Evolutionary conservation across 2,329 filamentous ascomycete species (phyloP), one percentile per base, ranked within the genome.

Genomic region (Penicillium nordicum): DNA sequence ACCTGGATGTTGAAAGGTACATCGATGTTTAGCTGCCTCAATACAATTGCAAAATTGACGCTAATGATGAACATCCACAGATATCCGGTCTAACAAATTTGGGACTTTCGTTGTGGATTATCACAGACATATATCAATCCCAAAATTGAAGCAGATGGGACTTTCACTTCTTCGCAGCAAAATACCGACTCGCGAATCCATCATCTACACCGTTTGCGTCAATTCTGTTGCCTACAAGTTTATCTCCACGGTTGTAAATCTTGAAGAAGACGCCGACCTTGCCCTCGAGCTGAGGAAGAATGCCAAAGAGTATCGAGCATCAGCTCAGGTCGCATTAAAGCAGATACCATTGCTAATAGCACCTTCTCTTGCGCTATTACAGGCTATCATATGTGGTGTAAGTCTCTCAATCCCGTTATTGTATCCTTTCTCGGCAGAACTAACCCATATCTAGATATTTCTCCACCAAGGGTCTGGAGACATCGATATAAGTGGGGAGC

Each of bases 1-100:
- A 38, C 46, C 4, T 66, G 63, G 63, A 66, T 66, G 62, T 34
- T 66, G 40, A 63, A 63, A 53, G 63, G 63, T 66, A 57, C 9
- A 10, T 8, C 21, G 25, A 40, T 11, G 14, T 30, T 29, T 5
- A 43, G 4, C 32, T 23, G 21, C 16, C 18, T 45, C 4, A 34
- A 32, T 18, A 3, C 1, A 3, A 3, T 41, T 12, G 36, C 10
- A 9, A 30, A 50, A 3, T 14, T 5, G 11, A 12, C 29, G 12
- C 37, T 49, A 11, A 50, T 5, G 9, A 9, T 32, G 4, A 18
- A 42, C 5, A 9, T n/a, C 7, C 10, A 5, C 38, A 67, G 64
- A 67, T 25, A 59, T 66, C 5, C 57, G 49, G 7, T 57, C 57
- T 36, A 44, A 55, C 6, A 60, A 44, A 12, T 63, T 63, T 25